Conservation (phyloP, 73 alveolate genomes). For the Halteria grandinella region DNA sequence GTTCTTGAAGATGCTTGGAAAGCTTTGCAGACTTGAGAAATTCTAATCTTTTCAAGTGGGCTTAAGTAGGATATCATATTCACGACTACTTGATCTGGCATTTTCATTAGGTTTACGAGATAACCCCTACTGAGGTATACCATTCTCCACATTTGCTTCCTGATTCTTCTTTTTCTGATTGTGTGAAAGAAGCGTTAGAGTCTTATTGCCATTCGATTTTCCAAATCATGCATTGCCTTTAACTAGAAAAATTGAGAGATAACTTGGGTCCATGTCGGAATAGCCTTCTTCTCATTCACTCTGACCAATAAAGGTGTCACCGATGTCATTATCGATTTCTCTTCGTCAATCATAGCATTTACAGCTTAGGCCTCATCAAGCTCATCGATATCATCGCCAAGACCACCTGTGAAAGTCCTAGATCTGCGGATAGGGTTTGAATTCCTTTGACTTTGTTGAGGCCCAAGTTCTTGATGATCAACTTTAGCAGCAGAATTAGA, state of each 20-base stretch:
- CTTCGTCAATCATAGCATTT: too few relatives aligned
- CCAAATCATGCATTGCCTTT: constrained; percentile 5
- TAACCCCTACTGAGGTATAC: constrained; percentile 42
- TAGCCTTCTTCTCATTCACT: too few relatives aligned
- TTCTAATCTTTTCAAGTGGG: constrained; percentile 7
- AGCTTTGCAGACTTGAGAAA: constrained; percentile 16
- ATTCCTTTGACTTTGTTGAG: too few relatives aligned
- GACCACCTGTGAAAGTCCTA: too few relatives aligned
- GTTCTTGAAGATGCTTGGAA: neutral
- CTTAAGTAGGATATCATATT: constrained; percentile 11
- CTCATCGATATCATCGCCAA: too few relatives aligned
- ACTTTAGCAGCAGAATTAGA: too few relatives aligned
- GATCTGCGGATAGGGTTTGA: too few relatives aligned
- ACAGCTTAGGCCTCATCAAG: too few relatives aligned
- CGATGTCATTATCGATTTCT: too few relatives aligned
- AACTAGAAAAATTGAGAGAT: constrained; percentile 35
- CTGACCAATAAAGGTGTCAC: too few relatives aligned
- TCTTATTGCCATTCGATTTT: neutral
- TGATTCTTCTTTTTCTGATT: constrained; percentile 11
- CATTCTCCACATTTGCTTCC: neutral
- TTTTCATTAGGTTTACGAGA: constrained; percentile 3
- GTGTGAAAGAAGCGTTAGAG: constrained; percentile 20
- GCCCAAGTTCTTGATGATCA: too few relatives aligned
- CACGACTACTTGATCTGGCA: constrained; percentile 41
- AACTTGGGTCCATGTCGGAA: constrained; percentile 21